Evolutionary conservation across 2,329 filamentous ascomycete genomes (phyloP).

Genomic region (Phymatotrichopsis omnivora): DNA sequence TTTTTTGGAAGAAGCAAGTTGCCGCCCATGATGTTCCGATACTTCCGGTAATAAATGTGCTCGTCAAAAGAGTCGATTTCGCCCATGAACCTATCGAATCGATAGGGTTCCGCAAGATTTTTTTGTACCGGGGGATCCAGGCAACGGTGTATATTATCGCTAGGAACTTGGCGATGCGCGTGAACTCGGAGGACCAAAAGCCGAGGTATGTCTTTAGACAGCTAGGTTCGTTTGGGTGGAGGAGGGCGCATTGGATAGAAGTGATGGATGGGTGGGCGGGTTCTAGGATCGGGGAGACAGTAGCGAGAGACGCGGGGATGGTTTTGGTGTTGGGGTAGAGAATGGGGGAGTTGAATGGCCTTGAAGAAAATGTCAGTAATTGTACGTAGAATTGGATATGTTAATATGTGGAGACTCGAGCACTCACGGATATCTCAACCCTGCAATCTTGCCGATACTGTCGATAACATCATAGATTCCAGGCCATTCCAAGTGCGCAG

Average conservation of each 20-base stretch:
- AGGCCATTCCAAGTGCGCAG: conserved; percentile 62
- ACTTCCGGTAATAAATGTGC: conserved; percentile 68
- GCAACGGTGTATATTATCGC: conserved; percentile 62
- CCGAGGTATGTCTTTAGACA: conserved; percentile 79
- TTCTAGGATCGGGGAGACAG: conserved; percentile 67
- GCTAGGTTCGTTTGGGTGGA: conserved; percentile 80
- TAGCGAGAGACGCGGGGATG: conserved; percentile 44
- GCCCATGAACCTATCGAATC: conserved; percentile 56
- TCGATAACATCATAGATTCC: conserved; percentile 65
- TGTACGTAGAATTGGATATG: conserved; percentile 4
- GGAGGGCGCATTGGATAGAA: conserved; percentile 74
- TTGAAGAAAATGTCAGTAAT: conserved; percentile 35
- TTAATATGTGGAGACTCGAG: neutral
- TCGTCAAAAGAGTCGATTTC: conserved; percentile 60
- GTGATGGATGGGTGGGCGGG: conserved; percentile 79
- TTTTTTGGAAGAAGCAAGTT: conserved; percentile 77
- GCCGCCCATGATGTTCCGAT: conserved; percentile 80
- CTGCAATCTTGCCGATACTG: conserved; percentile 69
- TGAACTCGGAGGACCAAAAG: conserved; percentile 78
- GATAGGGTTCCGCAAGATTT: conserved; percentile 59
- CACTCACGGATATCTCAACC: conserved; percentile 68
- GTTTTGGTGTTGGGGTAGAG: conserved; percentile 41
- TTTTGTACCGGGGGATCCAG: conserved; percentile 56
- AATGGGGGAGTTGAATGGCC: conserved; percentile 47
- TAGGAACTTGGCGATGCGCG: conserved; percentile 66